Conservation (phyloP, 2,329 filamentous ascomycete genomes). For the Exophiala sideris region DNA sequence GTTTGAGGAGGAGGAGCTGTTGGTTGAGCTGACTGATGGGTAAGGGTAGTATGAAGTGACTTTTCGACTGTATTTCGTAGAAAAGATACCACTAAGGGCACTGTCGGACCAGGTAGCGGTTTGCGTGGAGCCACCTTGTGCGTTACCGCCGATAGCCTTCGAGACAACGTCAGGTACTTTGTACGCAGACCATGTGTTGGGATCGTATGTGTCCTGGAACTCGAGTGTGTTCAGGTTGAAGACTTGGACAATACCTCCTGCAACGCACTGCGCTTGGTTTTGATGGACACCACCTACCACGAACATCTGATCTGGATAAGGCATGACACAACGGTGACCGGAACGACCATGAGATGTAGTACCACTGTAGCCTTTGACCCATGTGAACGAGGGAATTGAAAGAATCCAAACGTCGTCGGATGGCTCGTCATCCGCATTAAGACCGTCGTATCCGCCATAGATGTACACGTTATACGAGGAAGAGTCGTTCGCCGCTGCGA, state of each 20-base stretch:
- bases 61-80: slow-evolving; percentile 51
- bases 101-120: slow-evolving; percentile 26
- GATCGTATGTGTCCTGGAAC: slow-evolving; percentile 34
- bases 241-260: slow-evolving; percentile 45
- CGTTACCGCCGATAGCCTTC: slow-evolving; percentile 35
- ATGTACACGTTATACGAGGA: slow-evolving; percentile 38
- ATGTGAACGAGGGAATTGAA: slow-evolving; percentile 36
- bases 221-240: slow-evolving; percentile 36
- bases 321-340: slow-evolving; percentile 35
- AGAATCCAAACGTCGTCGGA: slow-evolving; percentile 37
- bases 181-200: slow-evolving; percentile 33
- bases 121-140: slow-evolving; percentile 34
- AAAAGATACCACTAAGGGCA: slow-evolving; percentile 54
- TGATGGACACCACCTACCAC: slow-evolving; percentile 35
- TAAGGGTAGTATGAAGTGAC: slow-evolving; percentile 63
- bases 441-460: slow-evolving; percentile 35
- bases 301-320: slow-evolving; percentile 50
- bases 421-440: slow-evolving; percentile 31
- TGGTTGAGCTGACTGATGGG: slow-evolving; percentile 26
- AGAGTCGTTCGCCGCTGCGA: slow-evolving; percentile 37
- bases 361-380: slow-evolving; percentile 33
- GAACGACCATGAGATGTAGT: slow-evolving; percentile 32
- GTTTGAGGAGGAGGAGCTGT: slow-evolving; percentile 5
- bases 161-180: slow-evolving; percentile 32
- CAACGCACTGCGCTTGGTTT: slow-evolving; percentile 21